Base-by-base conservation (phyloP, 2,329 filamentous ascomycete genomes). In the Penicillium frequentans region DNA sequence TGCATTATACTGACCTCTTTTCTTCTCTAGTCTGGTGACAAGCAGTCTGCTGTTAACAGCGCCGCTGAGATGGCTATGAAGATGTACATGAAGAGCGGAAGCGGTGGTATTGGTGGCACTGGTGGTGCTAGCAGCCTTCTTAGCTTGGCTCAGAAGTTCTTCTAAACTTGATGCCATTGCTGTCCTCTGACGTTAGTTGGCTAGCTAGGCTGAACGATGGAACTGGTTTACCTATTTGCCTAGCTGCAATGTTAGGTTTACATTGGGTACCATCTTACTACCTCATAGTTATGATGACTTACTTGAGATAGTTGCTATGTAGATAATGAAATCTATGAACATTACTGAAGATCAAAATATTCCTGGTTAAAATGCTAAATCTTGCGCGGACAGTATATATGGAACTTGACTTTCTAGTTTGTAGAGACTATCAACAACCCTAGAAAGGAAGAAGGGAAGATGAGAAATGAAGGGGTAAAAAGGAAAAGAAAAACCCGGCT, bases 61-160 rank as follows among this genome's bases (percentile, higher is more conserved):
- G 93, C 93, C 3, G 92, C 87, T 1, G 88, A 96, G 81, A 89
- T 90, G 84, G 93, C 92, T 3, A 75, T 96, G 67, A 92, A 96
- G 84, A 89, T 96, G 85, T 96, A 93, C 75, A 78, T 96, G 80
- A 93, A 96, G 84, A 86, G 84, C 66, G 83, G 91, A 72, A 83
- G 82, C 21, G 75, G 81, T 61, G 77, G 80, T 35, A 73, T 77
- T n/a, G 68, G 75, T 23, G 75, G 75, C 1, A 74, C 75, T n/a
- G 77, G 77, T 43, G 77, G 78, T 43, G 23, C 78, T 14, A 74
- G 80, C 59, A 81, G 84, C 2, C 67, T 88, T 57, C 80, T 86
- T 77, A 74, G 76, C 53, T 64, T 87, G 69, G 86, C 86, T 9
- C 82, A 81, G 71, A 88, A 88, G 74, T 87, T 89, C 70, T 63